Percentiles rank a stretch among this genome's conserved stretches.
Evolutionary conservation across 179 eudicot genomes (phyloP).

Genomic region (Beta lomatogona): DNA sequence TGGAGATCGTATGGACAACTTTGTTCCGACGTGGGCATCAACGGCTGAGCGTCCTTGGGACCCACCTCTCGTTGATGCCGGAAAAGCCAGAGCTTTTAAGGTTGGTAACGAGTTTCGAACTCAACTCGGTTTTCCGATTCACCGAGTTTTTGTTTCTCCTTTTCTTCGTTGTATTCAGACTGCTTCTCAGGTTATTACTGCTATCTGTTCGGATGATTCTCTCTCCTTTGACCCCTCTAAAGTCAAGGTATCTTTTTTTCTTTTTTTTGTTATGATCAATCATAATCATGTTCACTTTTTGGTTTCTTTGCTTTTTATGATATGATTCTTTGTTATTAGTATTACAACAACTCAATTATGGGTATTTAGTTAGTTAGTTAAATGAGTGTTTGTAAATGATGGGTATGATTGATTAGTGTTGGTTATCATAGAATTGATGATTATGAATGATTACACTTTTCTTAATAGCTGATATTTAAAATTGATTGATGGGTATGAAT

Average conservation of each 20-base stretch:
- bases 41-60: slow-evolving; percentile 80
- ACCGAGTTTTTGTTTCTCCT: slow-evolving; percentile 79
- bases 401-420: not conserved
- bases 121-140: slow-evolving; percentile 54
- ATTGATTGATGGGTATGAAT: not conserved
- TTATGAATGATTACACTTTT: not conserved
- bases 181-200: slow-evolving; percentile 64
- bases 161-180: slow-evolving; percentile 83
- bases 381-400: not conserved
- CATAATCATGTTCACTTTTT: not conserved
- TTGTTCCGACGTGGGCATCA: slow-evolving; percentile 58
- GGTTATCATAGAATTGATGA: not conserved
- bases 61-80: slow-evolving; percentile 67
- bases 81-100: slow-evolving; percentile 51
- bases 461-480: too few species aligned
- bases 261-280: too few species aligned
- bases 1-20: slow-evolving; percentile 87
- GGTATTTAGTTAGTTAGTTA: too few species aligned
- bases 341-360: too few species aligned
- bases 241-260: slow-evolving; percentile 51
- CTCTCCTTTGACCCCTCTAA: slow-evolving; percentile 52
- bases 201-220: slow-evolving; percentile 44
- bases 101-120: slow-evolving; percentile 49
- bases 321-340: too few species aligned
- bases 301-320: not conserved